These are phyloP conservation scores for Vitis rupestris DNA, from an alignment of 164 flowering plant species.

Conservation along the genomic window DNA sequence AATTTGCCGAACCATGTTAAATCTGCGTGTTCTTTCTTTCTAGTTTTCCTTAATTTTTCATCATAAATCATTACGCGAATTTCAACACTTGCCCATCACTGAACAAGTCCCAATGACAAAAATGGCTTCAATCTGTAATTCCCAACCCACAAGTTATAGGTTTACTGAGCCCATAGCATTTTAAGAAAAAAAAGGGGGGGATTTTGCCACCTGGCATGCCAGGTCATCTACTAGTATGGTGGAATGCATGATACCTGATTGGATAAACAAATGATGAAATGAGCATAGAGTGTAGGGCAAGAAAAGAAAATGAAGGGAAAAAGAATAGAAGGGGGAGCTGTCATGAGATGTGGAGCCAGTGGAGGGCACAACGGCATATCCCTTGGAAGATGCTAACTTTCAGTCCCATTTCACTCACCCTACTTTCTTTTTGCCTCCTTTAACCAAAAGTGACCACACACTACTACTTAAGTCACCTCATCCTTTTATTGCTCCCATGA, in stretches of 20 bases:
- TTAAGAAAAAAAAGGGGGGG: no score
- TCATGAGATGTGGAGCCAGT: conserved; percentile 8
- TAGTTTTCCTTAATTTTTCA: no score
- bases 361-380: conserved; percentile 36
- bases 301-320: background rate
- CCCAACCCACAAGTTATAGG: background rate
- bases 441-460: conserved; percentile 33
- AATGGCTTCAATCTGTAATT: no score
- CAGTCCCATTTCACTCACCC: conserved; percentile 17
- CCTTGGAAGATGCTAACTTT: conserved; percentile 44
- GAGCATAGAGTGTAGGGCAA: background rate
- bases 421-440: conserved; percentile 9
- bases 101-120: no score
- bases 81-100: no score
- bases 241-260: background rate
- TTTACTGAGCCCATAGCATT: background rate
- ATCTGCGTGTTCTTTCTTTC: no score
- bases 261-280: no score
- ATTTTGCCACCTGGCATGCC: background rate
- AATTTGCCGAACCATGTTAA: no score
- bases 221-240: background rate
- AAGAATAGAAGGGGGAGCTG: conserved; percentile 1
- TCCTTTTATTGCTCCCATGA: conserved; percentile 26
- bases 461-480: conserved; percentile 30
- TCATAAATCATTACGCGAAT: no score